Percentiles rank a stretch among this genome's conserved stretches.
These are phyloP conservation scores for Actinidia arguta DNA, from an alignment of 179 eudicot genomes.

Conservation along the genomic window DNA sequence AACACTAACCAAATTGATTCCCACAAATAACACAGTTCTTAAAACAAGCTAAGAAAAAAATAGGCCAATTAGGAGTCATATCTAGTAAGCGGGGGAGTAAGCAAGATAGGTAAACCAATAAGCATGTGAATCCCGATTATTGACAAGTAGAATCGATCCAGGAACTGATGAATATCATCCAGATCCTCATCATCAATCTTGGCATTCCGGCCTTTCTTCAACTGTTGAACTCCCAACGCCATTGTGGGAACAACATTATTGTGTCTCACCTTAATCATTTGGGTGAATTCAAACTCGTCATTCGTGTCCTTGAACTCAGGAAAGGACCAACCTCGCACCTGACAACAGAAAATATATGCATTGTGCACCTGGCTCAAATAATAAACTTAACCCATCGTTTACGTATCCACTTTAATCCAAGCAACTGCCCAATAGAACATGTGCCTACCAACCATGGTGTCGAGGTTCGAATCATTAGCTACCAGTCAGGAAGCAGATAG, in stretches of 20 bases:
- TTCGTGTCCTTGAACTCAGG: conserved; percentile 74
- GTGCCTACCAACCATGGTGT: background rate
- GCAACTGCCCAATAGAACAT: background rate
- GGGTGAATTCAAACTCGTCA: conserved; percentile 82
- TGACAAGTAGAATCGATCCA: conserved; percentile 96
- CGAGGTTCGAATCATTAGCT: too few species aligned
- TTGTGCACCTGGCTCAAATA: background rate
- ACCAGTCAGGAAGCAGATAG: background rate
- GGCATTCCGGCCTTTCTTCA: conserved; percentile 76
- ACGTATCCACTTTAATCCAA: background rate
- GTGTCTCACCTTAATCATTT: conserved; percentile 95
- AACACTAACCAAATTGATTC: background rate
- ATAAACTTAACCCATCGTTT: background rate
- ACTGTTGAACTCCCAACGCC: conserved; percentile 92
- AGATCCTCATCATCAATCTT: conserved; percentile 67
- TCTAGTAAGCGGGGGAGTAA: background rate
- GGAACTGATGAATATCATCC: conserved; percentile 88
- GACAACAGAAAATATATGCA: conserved; percentile 1
- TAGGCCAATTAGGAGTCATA: background rate
- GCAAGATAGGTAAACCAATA: conserved; percentile 61
- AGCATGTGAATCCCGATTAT: conserved; percentile 98
- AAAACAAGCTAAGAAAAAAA: background rate
- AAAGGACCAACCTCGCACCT: conserved; percentile 95
- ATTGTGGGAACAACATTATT: conserved; percentile 96
- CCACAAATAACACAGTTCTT: background rate